Conservation (phyloP, 208 protist species). For the Leishmania arabica region DNA sequence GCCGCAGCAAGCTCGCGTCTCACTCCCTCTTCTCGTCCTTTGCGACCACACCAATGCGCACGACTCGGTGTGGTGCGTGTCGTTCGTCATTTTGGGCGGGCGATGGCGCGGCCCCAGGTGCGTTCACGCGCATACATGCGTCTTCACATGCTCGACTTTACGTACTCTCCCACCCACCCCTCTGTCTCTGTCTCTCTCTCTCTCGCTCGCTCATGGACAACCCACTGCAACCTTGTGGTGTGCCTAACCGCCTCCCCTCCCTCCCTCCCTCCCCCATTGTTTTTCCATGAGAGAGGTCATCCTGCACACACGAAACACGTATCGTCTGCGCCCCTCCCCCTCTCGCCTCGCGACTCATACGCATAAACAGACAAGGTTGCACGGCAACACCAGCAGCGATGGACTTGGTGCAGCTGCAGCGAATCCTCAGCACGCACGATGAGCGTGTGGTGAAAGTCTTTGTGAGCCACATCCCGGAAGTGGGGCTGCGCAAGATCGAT, state of each 20-base stretch:
- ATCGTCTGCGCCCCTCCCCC: neutral
- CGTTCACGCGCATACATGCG: neutral
- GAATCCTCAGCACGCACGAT: slow-evolving; percentile 60
- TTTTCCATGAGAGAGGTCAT: neutral
- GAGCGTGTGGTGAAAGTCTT: slow-evolving; percentile 61
- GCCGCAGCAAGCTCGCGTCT: neutral
- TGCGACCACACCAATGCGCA: neutral
- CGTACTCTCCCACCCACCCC: neutral
- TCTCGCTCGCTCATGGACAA: neutral
- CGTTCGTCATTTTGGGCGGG: too few species aligned
- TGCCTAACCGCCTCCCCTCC: neutral
- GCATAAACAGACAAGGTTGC: neutral
- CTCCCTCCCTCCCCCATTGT: neutral
- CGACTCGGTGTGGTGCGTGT: too few species aligned
- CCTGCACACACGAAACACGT: neutral
- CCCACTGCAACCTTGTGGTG: neutral
- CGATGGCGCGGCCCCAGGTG: neutral
- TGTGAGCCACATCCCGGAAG: slow-evolving; percentile 66
- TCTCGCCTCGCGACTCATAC: neutral
- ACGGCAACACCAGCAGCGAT: slow-evolving; percentile 30
- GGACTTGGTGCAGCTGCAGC: slow-evolving; percentile 60
- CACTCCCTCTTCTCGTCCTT: neutral
- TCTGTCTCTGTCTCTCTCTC: neutral
- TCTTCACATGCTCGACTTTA: neutral
- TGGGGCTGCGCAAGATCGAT: slow-evolving; percentile 74